Evolutionary conservation across 192 early-diverging fungal genomes (phyloP).

Genomic region (Linderina pennispora): DNA sequence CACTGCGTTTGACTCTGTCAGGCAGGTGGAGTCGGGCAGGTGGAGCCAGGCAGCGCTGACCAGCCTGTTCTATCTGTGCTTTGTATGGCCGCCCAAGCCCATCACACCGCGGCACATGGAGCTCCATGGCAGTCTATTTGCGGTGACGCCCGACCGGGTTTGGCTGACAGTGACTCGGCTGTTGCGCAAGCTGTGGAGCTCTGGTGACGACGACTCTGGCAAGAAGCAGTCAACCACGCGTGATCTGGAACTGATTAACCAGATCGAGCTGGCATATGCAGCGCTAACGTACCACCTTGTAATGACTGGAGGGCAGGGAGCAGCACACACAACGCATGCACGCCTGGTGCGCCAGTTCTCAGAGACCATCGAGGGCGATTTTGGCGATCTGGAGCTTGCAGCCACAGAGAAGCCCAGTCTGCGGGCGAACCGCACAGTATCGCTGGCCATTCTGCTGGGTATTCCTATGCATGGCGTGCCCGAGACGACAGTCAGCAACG

Average conservation of each 20-base stretch:
- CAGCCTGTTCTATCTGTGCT: slow-evolving; percentile 31
- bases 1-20: slow-evolving; percentile 3
- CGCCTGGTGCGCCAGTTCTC: slow-evolving; percentile 11
- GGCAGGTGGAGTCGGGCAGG: slow-evolving; percentile 2
- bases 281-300: slow-evolving; percentile 19
- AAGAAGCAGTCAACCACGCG: not conserved
- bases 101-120: slow-evolving; percentile 21
- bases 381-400: not conserved
- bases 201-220: not conserved
- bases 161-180: slow-evolving; percentile 24
- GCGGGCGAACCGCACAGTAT: slow-evolving; percentile 11
- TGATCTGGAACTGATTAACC: slow-evolving; percentile 8
- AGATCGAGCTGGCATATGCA: slow-evolving; percentile 11
- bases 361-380: slow-evolving; percentile 9
- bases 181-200: slow-evolving; percentile 7
- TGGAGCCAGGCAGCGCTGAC: slow-evolving; percentile 6
- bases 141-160: slow-evolving; percentile 33
- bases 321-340: slow-evolving; percentile 8
- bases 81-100: slow-evolving; percentile 37
- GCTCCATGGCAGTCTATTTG: slow-evolving; percentile 15
- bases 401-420: slow-evolving; percentile 16
- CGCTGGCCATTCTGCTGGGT: slow-evolving; percentile 28
- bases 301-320: slow-evolving; percentile 14
- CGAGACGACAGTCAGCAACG: slow-evolving; percentile 23
- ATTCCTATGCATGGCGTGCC: slow-evolving; percentile 34